These are phyloP conservation scores for Zymoseptoria tritici DNA, from an alignment of 2,329 filamentous ascomycete species.

Conservation along the genomic window DNA sequence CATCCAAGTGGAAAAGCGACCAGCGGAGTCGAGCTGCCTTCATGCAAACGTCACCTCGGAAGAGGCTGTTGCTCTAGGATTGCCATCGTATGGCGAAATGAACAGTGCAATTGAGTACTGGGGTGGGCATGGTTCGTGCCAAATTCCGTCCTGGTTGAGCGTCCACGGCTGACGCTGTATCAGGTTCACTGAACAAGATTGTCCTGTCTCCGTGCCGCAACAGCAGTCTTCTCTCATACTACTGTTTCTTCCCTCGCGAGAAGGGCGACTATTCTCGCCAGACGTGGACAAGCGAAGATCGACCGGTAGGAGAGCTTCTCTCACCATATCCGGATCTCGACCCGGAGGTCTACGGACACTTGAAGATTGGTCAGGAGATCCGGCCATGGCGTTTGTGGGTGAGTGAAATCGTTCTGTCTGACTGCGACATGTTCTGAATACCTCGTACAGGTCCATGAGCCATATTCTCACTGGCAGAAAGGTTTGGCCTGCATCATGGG, in stretches of 20 bases:
- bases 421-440: neutral
- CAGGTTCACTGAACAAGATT: constrained; percentile 56
- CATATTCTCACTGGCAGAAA: constrained; percentile 52
- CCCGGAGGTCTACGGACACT: constrained; percentile 48
- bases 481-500: constrained; percentile 52
- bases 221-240: constrained; percentile 59
- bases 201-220: constrained; percentile 62
- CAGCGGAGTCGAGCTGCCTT: constrained; percentile 54
- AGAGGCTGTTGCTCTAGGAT: constrained; percentile 51
- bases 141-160: neutral
- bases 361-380: constrained; percentile 55
- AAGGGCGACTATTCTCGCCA: constrained; percentile 55
- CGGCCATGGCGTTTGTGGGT: constrained; percentile 58
- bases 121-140: constrained; percentile 48
- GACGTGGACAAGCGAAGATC: constrained; percentile 48
- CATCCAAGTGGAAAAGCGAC: constrained; percentile 52
- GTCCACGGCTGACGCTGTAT: neutral
- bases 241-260: constrained; percentile 60
- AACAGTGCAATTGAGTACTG: constrained; percentile 61
- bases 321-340: constrained; percentile 56
- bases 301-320: constrained; percentile 38
- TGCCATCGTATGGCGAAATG: constrained; percentile 53
- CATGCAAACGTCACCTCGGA: constrained; percentile 58
- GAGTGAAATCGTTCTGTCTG: neutral
- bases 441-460: constrained; percentile 43